phyloP scores from a whole-genome alignment of 345 rosid genomes.

The Draba incana region DNA sequence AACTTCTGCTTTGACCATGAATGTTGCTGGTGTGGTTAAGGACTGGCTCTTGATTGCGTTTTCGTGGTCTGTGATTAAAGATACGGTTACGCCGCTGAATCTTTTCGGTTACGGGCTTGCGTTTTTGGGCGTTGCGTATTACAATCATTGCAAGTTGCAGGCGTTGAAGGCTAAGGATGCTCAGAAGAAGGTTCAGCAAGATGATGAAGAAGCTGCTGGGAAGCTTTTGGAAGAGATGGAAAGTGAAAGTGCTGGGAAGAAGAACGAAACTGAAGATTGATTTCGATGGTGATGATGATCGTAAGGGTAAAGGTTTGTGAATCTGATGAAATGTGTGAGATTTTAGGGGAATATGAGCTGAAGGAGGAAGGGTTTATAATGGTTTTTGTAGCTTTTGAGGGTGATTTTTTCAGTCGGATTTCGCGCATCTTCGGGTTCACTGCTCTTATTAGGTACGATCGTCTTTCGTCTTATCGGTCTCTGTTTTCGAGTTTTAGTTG shows the following conservation, averaged over 20 bases:
- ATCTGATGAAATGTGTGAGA: conserved; percentile 19
- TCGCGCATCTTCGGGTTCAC: conserved; percentile 12
- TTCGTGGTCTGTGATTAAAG: conserved; percentile 97
- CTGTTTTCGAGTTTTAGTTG: background rate
- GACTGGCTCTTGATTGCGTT: conserved; percentile 96
- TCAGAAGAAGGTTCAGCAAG: conserved; percentile 76
- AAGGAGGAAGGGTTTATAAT: conserved; percentile 28
- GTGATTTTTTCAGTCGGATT: background rate
- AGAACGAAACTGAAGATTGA: conserved; percentile 62
- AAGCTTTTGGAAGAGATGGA: conserved; percentile 85
- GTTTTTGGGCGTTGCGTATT: conserved; percentile 88
- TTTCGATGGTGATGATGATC: conserved; percentile 20
- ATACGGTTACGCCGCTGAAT: conserved; percentile 87
- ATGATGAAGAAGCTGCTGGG: conserved; percentile 71
- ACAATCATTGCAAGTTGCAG: conserved; percentile 89
- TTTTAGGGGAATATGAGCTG: conserved; percentile 36
- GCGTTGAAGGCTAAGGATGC: conserved; percentile 88
- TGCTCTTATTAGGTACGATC: conserved; percentile 1
- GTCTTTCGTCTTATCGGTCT: background rate
- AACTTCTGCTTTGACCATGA: conserved; percentile 96
- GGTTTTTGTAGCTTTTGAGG: conserved; percentile 31
- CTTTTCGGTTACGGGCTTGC: conserved; percentile 90
- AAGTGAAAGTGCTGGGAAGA: conserved; percentile 58
- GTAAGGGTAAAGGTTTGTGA: conserved; percentile 19
- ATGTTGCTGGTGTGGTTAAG: conserved; percentile 97